Evolutionary conservation across 805 yeast genomes (phyloP).

Genomic region (Metschnikowia picachoensis): DNA sequence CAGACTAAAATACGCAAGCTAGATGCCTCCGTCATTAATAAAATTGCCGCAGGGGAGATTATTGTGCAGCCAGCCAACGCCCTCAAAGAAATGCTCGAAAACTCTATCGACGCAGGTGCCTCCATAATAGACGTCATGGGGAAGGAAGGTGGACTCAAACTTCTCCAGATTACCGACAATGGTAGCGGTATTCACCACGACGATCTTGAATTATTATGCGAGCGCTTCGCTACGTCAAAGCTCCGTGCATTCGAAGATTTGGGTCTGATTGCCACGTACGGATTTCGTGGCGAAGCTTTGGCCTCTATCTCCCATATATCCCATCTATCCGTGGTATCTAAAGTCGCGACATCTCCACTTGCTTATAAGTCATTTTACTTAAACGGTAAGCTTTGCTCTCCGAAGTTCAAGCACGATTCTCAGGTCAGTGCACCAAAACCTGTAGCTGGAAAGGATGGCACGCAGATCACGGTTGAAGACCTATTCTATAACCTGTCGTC

Average conservation of each 20-base stretch:
- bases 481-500: constrained; percentile 85
- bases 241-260: constrained; percentile 72
- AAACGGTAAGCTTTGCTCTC: constrained; percentile 57
- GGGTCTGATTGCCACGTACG: constrained; percentile 68
- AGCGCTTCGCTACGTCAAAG: constrained; percentile 91
- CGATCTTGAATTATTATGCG: constrained; percentile 79
- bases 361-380: constrained; percentile 71
- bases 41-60: constrained; percentile 97
- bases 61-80: constrained; percentile 94
- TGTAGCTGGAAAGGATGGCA: constrained; percentile 83
- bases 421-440: constrained; percentile 54
- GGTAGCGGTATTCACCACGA: constrained; percentile 75
- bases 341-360: constrained; percentile 52
- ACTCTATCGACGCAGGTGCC: constrained; percentile 83
- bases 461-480: constrained; percentile 82
- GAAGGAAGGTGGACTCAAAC: constrained; percentile 89
- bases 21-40: constrained; percentile 71
- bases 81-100: constrained; percentile 86
- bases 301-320: constrained; percentile 92
- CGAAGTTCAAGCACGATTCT: constrained; percentile 33
- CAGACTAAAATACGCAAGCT: constrained; percentile 31
- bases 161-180: constrained; percentile 84
- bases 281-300: constrained; percentile 95
- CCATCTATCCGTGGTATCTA: constrained; percentile 75
- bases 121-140: constrained; percentile 70